These are phyloP conservation scores for Canariomyces notabilis DNA, from an alignment of 2,329 filamentous ascomycete species.

Conservation along the genomic window DNA sequence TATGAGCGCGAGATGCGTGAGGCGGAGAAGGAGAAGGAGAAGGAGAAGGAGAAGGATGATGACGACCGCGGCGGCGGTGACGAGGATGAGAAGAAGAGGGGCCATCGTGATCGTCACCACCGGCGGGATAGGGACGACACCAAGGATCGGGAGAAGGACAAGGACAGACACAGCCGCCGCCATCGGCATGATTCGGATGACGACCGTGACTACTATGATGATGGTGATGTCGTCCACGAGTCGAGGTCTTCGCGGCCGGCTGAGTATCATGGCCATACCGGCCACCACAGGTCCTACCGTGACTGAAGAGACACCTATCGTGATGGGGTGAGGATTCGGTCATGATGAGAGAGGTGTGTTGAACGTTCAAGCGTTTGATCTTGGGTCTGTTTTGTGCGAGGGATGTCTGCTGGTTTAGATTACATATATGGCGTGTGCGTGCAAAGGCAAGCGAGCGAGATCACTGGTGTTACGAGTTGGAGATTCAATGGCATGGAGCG, in stretches of 20 bases:
- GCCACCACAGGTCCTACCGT: slow-evolving; percentile 31
- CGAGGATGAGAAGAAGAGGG: slow-evolving; percentile 28
- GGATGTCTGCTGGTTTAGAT: too few relatives aligned
- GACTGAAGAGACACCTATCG: slow-evolving; percentile 24
- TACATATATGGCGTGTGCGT: too few relatives aligned
- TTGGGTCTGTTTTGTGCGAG: neutral
- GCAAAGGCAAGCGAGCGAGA: too few relatives aligned
- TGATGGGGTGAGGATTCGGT: slow-evolving; percentile 18
- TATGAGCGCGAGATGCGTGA: slow-evolving; percentile 30
- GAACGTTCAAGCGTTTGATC: too few relatives aligned
- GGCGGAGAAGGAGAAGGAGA: slow-evolving; percentile 26
- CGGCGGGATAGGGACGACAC: slow-evolving; percentile 26
- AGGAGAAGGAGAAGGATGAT: slow-evolving; percentile 28
- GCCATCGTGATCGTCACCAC: slow-evolving; percentile 36
- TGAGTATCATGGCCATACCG: slow-evolving; percentile 28
- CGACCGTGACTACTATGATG: slow-evolving; percentile 23
- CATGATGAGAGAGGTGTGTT: slow-evolving; percentile 13
- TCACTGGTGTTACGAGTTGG: too few relatives aligned
- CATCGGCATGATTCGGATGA: slow-evolving; percentile 28
- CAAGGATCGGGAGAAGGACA: slow-evolving; percentile 26
- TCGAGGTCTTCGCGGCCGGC: slow-evolving; percentile 11
- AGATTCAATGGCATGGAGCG: too few relatives aligned
- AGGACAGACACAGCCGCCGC: slow-evolving; percentile 29
- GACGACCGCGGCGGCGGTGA: slow-evolving; percentile 31
- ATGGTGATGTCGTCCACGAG: slow-evolving; percentile 17